Base-by-base conservation (phyloP, 225 moss, liverwort and hornwort genomes). In the Polytrichum commune region DNA sequence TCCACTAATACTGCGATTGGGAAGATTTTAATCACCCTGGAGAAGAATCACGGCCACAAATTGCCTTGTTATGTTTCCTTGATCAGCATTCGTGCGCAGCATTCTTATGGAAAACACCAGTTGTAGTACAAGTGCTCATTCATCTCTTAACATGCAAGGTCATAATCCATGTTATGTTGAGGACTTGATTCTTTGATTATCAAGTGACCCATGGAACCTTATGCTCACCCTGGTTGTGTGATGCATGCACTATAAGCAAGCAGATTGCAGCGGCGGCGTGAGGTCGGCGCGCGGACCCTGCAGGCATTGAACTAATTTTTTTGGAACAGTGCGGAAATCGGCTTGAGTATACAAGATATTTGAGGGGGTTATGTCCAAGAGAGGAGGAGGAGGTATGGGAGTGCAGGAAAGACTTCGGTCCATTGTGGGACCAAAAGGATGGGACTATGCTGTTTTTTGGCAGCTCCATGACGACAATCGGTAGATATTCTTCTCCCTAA, bases 381-480 rank as follows among this genome's bases (percentile, higher is more conserved):
- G 8, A 16, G 60, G 24, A 60, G 58, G 38, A 70, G 28, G 77
- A 60, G 85, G 75, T 19, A 76, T 78, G 29, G 79, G 77, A 58
- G 80, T 88, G 62, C 88, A 88, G 63, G 88, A 88, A 69, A 77
- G 80, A 7, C 82, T 88, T 32, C 88, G 88, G 65, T 85, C 88
- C 58, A 88, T 88, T 19, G 88, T 88, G 29, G 80, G 80, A 62
- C 85, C 88, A 71, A 80, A 88, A 72, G 88, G 82, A 9, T 88
- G 88, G 88, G 88, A 85, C 69, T 88, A 88, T 58, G 88, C 85
- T 19, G 88, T 88, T n/a, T 85, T 82, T 66, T 88, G 88, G 88
- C 80, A 85, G 33, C 80, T 88, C 38, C 82, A 55, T 33, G 82
- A 85, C 24, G 88, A 88, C 27, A 79, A 71, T 0, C 80, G 88